These are phyloP conservation scores for Isabelozyma rhagii DNA, from an alignment of 805 yeast species.

Conservation along the genomic window DNA sequence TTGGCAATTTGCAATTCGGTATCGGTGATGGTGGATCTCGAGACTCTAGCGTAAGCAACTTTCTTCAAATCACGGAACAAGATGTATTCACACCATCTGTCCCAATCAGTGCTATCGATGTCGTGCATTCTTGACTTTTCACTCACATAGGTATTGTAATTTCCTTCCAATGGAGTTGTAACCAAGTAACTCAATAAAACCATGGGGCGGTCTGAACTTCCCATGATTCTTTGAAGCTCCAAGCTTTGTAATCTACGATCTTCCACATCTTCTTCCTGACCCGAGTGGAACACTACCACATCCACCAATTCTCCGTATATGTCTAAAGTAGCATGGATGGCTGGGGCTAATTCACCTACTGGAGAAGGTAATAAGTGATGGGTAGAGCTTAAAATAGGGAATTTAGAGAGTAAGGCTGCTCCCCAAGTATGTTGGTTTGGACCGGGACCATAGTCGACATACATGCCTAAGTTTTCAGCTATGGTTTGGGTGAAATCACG, in stretches of 20 bases:
- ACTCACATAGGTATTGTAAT: conserved; percentile 88
- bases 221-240: conserved; percentile 77
- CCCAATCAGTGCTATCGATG: conserved; percentile 91
- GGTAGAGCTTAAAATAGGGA: conserved; percentile 86
- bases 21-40: conserved; percentile 91
- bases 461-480: conserved; percentile 92
- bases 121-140: conserved; percentile 84
- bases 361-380: conserved; percentile 95
- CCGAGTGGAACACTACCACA: conserved; percentile 95
- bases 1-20: conserved; percentile 96
- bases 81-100: conserved; percentile 98
- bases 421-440: conserved; percentile 99
- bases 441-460: conserved; percentile 96
- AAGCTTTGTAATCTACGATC: conserved; percentile 86
- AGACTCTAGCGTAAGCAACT: conserved; percentile 89
- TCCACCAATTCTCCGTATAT: conserved; percentile 86
- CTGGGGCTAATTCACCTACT: conserved; percentile 97
- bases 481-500: conserved; percentile 88
- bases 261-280: conserved; percentile 96
- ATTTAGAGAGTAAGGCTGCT: conserved; percentile 83
- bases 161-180: conserved; percentile 82
- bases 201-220: conserved; percentile 75
- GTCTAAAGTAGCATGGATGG: conserved; percentile 92
- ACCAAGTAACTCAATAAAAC: conserved; percentile 87
- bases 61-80: conserved; percentile 82